Percentiles rank a stretch among this genome's conserved stretches.
These are phyloP conservation scores for Mercurialis annua DNA, from an alignment of 345 rosid genomes.

Conservation along the genomic window DNA sequence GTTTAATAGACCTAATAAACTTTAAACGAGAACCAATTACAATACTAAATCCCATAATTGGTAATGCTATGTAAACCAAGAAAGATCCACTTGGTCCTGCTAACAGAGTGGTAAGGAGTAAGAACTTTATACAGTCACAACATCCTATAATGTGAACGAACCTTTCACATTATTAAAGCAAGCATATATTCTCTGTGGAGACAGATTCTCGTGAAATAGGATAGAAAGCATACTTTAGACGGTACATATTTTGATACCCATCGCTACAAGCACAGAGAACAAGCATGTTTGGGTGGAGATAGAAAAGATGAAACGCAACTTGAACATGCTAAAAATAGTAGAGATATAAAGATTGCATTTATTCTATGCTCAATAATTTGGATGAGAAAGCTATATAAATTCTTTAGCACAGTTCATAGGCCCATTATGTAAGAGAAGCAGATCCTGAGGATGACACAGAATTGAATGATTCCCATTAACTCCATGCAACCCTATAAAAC, in stretches of 20 bases:
- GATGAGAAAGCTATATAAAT: background rate
- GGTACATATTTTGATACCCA: background rate
- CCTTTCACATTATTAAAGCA: background rate
- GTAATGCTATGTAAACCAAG: too few relatives aligned
- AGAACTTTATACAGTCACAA: background rate
- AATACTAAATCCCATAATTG: too few relatives aligned
- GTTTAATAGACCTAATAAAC: too few relatives aligned
- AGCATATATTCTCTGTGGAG: background rate
- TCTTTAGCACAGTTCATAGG: background rate
- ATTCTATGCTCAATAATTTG: constrained; percentile 2
- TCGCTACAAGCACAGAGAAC: background rate
- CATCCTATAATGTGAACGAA: background rate
- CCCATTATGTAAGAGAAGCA: background rate
- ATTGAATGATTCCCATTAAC: background rate
- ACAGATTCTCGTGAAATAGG: background rate
- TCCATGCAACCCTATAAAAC: too few relatives aligned
- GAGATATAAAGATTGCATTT: background rate
- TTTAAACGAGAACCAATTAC: too few relatives aligned
- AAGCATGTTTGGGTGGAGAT: background rate
- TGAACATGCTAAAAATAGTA: background rate
- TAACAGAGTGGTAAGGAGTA: too few relatives aligned
- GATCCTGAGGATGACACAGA: constrained; percentile 1
- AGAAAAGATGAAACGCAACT: background rate
- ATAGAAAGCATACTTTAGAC: background rate
- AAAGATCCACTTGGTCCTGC: too few relatives aligned